These are phyloP conservation scores for Axilococcus clingmanii DNA, from an alignment of 139 green algal genomes.

Conservation along the genomic window DNA sequence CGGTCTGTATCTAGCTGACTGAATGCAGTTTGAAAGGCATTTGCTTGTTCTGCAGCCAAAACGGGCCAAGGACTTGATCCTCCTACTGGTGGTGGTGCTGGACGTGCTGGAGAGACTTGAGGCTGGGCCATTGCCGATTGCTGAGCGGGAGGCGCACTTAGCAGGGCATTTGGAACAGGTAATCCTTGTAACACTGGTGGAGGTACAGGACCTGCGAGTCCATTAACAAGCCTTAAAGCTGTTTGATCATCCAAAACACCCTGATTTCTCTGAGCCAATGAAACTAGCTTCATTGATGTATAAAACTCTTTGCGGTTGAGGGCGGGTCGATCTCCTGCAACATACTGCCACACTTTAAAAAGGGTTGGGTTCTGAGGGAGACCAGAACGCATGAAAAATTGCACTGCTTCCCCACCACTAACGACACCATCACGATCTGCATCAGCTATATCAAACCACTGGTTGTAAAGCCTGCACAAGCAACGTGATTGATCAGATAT, in stretches of 20 bases:
- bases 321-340: conserved; percentile 47
- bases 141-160: neutral
- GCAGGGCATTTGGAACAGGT: conserved; percentile 1
- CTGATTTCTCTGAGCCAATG: conserved; percentile 54
- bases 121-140: neutral
- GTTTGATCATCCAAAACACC: conserved; percentile 18
- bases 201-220: conserved; percentile 11
- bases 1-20: conserved; percentile 52
- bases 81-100: neutral
- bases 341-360: conserved; percentile 79
- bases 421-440: conserved; percentile 27
- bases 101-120: neutral
- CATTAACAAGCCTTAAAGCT: conserved; percentile 22
- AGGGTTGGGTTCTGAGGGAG: conserved; percentile 53
- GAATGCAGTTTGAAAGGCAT: conserved; percentile 56
- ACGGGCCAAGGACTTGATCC: conserved; percentile 28
- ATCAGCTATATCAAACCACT: conserved; percentile 31
- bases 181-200: conserved; percentile 20
- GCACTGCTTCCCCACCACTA: conserved; percentile 62
- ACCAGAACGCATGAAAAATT: conserved; percentile 65
- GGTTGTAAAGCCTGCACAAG: conserved; percentile 23
- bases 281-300: conserved; percentile 65
- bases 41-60: conserved; percentile 35
- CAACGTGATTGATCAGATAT: neutral
- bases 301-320: conserved; percentile 73